These are phyloP conservation scores for Fraxinus latifolia DNA, from an alignment of 305 asterid species.

Conservation along the genomic window DNA sequence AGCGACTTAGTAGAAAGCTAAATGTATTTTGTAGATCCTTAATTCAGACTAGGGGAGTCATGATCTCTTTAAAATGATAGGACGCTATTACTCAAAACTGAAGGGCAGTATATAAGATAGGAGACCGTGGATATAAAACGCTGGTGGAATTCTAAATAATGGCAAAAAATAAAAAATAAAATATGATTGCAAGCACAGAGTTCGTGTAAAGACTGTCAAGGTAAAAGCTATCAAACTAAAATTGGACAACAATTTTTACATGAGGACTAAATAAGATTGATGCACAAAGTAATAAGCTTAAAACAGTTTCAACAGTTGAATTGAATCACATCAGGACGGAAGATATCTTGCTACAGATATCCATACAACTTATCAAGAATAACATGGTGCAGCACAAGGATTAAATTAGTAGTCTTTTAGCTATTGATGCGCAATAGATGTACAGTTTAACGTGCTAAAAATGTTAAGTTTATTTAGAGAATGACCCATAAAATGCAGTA, in stretches of 20 bases:
- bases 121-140: not conserved
- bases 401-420: not conserved
- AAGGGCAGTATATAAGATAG: not conserved
- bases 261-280: not conserved
- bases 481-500: not conserved
- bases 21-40: conserved; percentile 11
- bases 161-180: not conserved
- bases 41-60: conserved; percentile 1
- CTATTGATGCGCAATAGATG: not conserved
- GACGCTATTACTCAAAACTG: not conserved
- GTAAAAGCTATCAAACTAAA: not conserved
- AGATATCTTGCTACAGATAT: not conserved
- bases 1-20: conserved; percentile 1
- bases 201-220: not conserved
- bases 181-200: not conserved
- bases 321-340: not conserved
- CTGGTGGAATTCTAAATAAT: not conserved
- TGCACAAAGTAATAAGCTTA: not conserved
- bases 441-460: not conserved
- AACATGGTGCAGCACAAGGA: not conserved
- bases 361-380: not conserved
- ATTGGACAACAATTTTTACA: not conserved
- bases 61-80: not conserved
- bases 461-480: not conserved
- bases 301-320: not conserved